These are phyloP conservation scores for Colletotrichum eremochloae DNA, from an alignment of 2,329 filamentous ascomycete genomes.

Conservation along the genomic window DNA sequence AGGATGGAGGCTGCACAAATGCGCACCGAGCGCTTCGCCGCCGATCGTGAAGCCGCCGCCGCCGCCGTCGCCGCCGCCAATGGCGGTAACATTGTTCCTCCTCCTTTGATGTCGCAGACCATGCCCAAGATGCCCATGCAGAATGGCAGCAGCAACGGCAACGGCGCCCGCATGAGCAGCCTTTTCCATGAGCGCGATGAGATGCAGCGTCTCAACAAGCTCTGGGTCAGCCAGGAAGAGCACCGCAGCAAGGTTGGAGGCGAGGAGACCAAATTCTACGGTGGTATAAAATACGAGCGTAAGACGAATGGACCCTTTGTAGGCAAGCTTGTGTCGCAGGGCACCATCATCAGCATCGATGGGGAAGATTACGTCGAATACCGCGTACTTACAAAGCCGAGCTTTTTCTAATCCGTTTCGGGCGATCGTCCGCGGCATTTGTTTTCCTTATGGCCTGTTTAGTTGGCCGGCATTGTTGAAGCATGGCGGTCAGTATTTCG, in stretches of 20 bases:
- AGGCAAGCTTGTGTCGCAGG: slow-evolving; percentile 73
- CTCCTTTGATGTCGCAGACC: slow-evolving; percentile 15
- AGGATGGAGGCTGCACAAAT: slow-evolving; percentile 65
- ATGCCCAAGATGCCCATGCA: slow-evolving; percentile 33
- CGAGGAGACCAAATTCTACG: slow-evolving; percentile 69
- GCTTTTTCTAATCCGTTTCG: slow-evolving; percentile 63
- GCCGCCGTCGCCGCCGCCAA: slow-evolving; percentile 50
- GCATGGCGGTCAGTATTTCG: background rate
- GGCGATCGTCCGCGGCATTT: background rate
- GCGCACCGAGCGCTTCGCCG: slow-evolving; percentile 63
- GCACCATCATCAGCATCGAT: slow-evolving; percentile 73
- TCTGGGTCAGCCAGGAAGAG: slow-evolving; percentile 68
- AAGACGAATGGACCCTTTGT: slow-evolving; percentile 71
- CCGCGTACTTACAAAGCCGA: slow-evolving; percentile 73
- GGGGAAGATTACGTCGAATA: slow-evolving; percentile 78
- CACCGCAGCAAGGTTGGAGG: slow-evolving; percentile 57
- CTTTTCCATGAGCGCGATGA: slow-evolving; percentile 62
- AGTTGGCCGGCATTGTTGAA: background rate
- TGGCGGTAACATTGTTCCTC: slow-evolving; percentile 35
- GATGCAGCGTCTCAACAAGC: slow-evolving; percentile 65
- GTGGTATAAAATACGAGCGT: slow-evolving; percentile 73
- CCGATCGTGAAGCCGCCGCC: slow-evolving; percentile 56
- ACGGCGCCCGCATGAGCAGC: slow-evolving; percentile 30
- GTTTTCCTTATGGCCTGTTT: background rate
- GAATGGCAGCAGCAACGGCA: slow-evolving; percentile 23